Base-by-base conservation (phyloP, 2,329 filamentous ascomycete genomes). In the Xylariaceae sp. region DNA sequence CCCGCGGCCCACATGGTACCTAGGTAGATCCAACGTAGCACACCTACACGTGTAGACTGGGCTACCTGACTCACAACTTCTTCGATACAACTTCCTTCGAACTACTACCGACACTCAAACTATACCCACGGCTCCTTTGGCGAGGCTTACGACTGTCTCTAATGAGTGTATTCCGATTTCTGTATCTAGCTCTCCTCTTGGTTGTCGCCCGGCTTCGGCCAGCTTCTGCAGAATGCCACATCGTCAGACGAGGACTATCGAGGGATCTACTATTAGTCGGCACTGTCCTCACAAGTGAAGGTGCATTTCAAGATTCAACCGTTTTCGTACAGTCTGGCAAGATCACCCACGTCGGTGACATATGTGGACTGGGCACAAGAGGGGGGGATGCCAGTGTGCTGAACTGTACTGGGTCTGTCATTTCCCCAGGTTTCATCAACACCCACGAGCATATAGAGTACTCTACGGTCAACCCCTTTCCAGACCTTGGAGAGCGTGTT, bases 211-310 rank as follows among this genome's bases (percentile, higher is more conserved):
- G 50, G 26, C 33, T 49, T 16, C 56, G 12, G 26, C 51, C 50
- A 11, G 51, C 21, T n/a, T 44, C 47, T 8, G 58, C 57, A 21
- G 14, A 44, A 34, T 66, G 64, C 47, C 29, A 11, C 14, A n/a
- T 67, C 31, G 34, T 53, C 49, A 53, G 17, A 14, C 58, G 55
- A 17, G 65, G 64, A 4, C 36, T 59, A 23, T 60, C 58, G 3
- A 16, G 24, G 3, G 59, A 59, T 6, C 43, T 67, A 3, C n/a
- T 67, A 28, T 70, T 82, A 0, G 73, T 75, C 6, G 79, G 79
- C 33, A 82, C 75, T 1, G 64, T 72, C 36, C 71, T 60, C 77
- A 82, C 71, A 1, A 40, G 62, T 1, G 60, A 68, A 9, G 65
- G 65, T 6, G 68, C 67, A 6, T 33, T 50, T 12, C 8, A 12